These are phyloP conservation scores for Starmera amethionina DNA, from an alignment of 805 yeast genomes.

Conservation along the genomic window DNA sequence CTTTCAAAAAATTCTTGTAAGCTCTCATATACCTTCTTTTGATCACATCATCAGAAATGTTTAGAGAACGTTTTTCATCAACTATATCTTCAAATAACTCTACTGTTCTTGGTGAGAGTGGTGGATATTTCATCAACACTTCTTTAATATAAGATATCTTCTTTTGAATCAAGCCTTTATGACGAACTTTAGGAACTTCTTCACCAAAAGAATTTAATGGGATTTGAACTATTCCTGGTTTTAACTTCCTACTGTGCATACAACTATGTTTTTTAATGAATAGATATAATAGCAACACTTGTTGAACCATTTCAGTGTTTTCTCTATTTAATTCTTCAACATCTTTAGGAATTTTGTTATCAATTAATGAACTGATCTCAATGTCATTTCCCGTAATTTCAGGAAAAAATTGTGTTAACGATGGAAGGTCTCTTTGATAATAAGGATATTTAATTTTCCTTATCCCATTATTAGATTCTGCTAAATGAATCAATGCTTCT, in stretches of 20 bases:
- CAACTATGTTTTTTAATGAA: slow-evolving; percentile 5
- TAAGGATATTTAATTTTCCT: neutral
- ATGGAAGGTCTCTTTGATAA: too few relatives aligned
- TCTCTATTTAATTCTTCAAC: slow-evolving; percentile 3
- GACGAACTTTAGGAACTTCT: slow-evolving; percentile 11
- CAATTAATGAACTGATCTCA: neutral
- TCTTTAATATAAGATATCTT: slow-evolving; percentile 12
- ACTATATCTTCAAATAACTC: slow-evolving; percentile 6
- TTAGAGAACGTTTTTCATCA: slow-evolving; percentile 2
- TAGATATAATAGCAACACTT: slow-evolving; percentile 11
- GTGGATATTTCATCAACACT: slow-evolving; percentile 10
- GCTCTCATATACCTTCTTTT: slow-evolving; percentile 5
- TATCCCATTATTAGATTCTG: slow-evolving; percentile 2
- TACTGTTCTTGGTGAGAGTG: slow-evolving; percentile 11
- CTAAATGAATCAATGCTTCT: slow-evolving; percentile 4
- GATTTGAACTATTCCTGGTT: slow-evolving; percentile 7
- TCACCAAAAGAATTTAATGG: slow-evolving; percentile 14
- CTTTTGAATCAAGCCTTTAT: slow-evolving; percentile 12
- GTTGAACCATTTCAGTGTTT: slow-evolving; percentile 9
- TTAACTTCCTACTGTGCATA: slow-evolving; percentile 11
- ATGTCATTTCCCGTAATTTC: neutral
- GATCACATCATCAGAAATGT: slow-evolving; percentile 1
- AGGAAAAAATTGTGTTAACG: neutral
- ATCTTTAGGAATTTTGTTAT: slow-evolving; percentile 1
- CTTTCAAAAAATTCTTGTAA: slow-evolving; percentile 15